Evolutionary conservation across 306 rosid species (phyloP), one percentile per base, ranked within the genome.

Genomic region (Acmispon strigosus): DNA sequence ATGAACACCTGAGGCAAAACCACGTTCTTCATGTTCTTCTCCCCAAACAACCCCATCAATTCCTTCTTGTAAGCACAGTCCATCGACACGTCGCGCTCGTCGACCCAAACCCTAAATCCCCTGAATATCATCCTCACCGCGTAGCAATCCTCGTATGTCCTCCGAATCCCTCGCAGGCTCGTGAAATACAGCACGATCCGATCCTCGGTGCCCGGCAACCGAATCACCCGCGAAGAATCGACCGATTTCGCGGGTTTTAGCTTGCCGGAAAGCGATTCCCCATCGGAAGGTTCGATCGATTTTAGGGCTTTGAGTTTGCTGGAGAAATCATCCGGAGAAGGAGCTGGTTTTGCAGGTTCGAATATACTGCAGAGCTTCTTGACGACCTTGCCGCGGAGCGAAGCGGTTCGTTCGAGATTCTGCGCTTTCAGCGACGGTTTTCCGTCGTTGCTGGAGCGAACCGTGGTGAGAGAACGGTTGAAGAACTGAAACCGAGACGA

Each of bases 41-140:
- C 85, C 0, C 89, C 91, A 70, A 94, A 20, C 15, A 87, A 87
- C 75, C 80, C 66, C 80, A 86, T 88, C 84, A 94, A 70, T 80
- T 94, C 99, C 43, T 75, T 87, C 73, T 53, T 65, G 43, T 87
- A 94, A 1, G 71, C 84, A 3, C 84, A 76, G 67, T 94, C 99
- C 96, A 94, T 91, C 2, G 95, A 89, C 5, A 91, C 70, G 10
- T 94, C 99, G 0, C 99, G 72, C 62, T 94, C 99, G 6, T 94
- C 99, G 6, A 94, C 88, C 97, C 99, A 91, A 56, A 94, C 90
- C 84, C 97, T 83, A 69, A 91, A 94, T 14, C 97, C 94, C 62
- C 86, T 75, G 24, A 94, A 86, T 4, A 94, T 91, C 78, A 62
- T 89, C 83, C 83, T 72, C 51, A 94, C 97, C 0, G 97, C 86